Conservation (phyloP, 768 basidiomycete genomes). For the Lactifluus volemus region DNA sequence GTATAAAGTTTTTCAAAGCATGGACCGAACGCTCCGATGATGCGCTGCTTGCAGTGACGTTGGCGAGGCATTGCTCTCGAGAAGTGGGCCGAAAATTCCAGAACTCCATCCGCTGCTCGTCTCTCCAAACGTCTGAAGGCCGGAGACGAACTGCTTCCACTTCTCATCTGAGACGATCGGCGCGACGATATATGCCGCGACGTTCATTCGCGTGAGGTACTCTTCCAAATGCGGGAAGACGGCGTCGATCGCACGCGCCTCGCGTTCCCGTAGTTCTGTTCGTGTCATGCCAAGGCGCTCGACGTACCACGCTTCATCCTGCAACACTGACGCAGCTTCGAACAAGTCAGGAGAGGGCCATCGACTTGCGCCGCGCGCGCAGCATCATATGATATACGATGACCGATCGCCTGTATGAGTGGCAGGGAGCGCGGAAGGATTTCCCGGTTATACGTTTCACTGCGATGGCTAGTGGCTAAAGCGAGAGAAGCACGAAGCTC, state of each 20-base stretch:
- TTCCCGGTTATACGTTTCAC: slow-evolving; percentile 41
- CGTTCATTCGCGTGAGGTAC: slow-evolving; percentile 12
- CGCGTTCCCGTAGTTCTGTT: slow-evolving; percentile 32
- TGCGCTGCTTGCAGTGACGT: neutral
- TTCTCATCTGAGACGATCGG: slow-evolving; percentile 20
- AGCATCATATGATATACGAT: slow-evolving; percentile 51
- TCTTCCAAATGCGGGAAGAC: slow-evolving; percentile 21
- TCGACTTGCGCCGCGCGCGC: slow-evolving; percentile 38
- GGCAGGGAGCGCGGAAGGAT: slow-evolving; percentile 47
- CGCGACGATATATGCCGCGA: slow-evolving; percentile 12
- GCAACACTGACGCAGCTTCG: slow-evolving; percentile 42
- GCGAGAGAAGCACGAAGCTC: slow-evolving; percentile 19
- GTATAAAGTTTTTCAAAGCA: neutral
- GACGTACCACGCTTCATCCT: slow-evolving; percentile 52
- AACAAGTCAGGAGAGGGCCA: slow-evolving; percentile 47
- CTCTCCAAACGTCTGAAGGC: neutral
- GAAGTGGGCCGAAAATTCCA: neutral
- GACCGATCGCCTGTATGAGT: slow-evolving; percentile 53
- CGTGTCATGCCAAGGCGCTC: slow-evolving; percentile 43
- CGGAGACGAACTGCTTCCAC: slow-evolving; percentile 10
- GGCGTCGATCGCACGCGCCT: slow-evolving; percentile 20
- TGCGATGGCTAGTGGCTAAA: slow-evolving; percentile 31
- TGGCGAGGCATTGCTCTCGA: neutral
- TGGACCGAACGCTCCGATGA: slow-evolving; percentile 1
- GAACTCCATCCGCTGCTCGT: neutral